Conservation (phyloP, 2,329 filamentous ascomycete species). For the Paracoccidioides lutzii region DNA sequence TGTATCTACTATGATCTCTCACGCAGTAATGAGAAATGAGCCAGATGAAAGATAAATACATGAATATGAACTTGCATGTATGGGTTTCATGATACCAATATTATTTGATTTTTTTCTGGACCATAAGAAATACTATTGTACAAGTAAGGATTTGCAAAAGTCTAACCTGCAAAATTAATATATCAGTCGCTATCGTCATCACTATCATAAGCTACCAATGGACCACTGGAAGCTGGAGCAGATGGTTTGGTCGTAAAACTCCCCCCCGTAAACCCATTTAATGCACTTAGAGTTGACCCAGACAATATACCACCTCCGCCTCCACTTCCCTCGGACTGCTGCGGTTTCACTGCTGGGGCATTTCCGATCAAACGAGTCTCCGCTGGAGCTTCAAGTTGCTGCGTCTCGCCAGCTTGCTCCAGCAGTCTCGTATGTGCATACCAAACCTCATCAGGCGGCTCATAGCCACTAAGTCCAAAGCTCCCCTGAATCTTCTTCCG, state of each 20-base stretch:
- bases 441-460: constrained; percentile 88
- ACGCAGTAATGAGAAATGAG: constrained; percentile 14
- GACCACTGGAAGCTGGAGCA: constrained; percentile 39
- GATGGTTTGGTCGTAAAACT: constrained; percentile 35
- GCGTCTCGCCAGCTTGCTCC: constrained; percentile 39
- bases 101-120: background rate
- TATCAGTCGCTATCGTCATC: constrained; percentile 54
- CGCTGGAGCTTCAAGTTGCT: constrained; percentile 42
- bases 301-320: constrained; percentile 59
- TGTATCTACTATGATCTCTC: constrained; percentile 77
- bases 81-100: background rate
- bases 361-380: constrained; percentile 36
- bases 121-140: constrained; percentile 1
- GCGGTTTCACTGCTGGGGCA: constrained; percentile 17
- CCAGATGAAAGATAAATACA: constrained; percentile 9
- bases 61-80: background rate
- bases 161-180: background rate
- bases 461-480: constrained; percentile 82
- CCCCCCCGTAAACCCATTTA: constrained; percentile 45
- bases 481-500: constrained; percentile 77
- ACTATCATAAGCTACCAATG: constrained; percentile 79
- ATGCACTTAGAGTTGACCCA: constrained; percentile 63
- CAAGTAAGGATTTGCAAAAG: background rate
- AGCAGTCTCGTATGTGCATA: constrained; percentile 66
- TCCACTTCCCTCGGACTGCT: constrained; percentile 17